Percentiles rank a stretch among this genome's conserved stretches.
phyloP scores from a whole-genome alignment of 1,139 yeast species.

The Candida frijolesensis region DNA sequence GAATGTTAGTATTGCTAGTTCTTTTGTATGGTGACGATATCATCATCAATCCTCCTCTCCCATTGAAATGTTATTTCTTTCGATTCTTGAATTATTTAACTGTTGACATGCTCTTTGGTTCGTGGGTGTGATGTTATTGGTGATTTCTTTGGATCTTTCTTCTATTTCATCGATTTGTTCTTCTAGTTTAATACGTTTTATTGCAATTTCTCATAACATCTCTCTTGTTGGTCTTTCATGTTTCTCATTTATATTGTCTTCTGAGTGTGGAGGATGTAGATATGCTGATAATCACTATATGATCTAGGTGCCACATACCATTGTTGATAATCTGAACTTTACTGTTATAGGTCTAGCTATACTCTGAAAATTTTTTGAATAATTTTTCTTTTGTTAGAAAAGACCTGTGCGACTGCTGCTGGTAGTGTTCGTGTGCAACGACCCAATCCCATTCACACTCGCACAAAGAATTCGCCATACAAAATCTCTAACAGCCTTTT shows the following conservation, averaged over 20 bases:
- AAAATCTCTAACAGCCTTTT: background rate
- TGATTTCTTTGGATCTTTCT: no score
- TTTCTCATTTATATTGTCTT: no score
- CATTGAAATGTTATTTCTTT: background rate
- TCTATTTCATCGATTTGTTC: no score
- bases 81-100: no score
- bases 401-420: background rate
- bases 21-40: background rate
- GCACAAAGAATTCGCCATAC: background rate
- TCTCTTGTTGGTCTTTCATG: no score
- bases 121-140: no score
- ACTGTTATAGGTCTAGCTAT: conserved; percentile 1
- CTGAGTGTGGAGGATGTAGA: background rate
- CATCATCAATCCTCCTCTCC: background rate
- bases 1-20: conserved; percentile 1
- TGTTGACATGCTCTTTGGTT: no score
- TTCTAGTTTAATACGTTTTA: no score
- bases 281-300: background rate
- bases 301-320: conserved; percentile 17
- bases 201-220: no score
- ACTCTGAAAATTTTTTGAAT: conserved; percentile 12
- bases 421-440: background rate
- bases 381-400: conserved; percentile 7
- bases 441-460: background rate
- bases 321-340: conserved; percentile 16